Percentiles rank a stretch among this genome's conserved stretches.
Evolutionary conservation across 2,329 filamentous ascomycete genomes (phyloP).

Genomic region (Phoma sp.): DNA sequence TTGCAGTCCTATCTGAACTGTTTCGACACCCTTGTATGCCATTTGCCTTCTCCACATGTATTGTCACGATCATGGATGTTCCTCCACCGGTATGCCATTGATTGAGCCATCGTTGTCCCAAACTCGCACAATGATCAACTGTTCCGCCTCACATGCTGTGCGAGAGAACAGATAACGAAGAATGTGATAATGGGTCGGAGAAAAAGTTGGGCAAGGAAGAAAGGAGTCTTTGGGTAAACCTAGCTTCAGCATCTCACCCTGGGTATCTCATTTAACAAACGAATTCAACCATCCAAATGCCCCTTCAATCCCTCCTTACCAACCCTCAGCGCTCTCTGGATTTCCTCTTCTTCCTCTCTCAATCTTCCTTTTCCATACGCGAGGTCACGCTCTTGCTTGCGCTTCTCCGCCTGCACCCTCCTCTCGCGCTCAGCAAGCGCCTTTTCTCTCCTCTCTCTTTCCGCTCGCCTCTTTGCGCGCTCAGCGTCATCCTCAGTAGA

Average conservation of each 20-base stretch:
- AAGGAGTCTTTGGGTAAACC: too few species aligned
- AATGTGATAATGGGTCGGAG: too few species aligned
- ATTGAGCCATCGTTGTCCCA: too few species aligned
- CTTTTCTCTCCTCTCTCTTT: slow-evolving; percentile 63
- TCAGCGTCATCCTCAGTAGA: slow-evolving; percentile 62
- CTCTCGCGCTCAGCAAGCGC: slow-evolving; percentile 72
- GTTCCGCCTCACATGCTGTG: too few species aligned
- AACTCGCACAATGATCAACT: too few species aligned
- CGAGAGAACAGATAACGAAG: too few species aligned
- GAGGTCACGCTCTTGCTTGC: slow-evolving; percentile 65
- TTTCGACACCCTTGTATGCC: too few species aligned
- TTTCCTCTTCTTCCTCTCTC: slow-evolving; percentile 71
- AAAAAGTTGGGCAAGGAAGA: too few species aligned
- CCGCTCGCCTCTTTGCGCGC: slow-evolving; percentile 46
- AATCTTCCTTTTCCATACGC: slow-evolving; percentile 67
- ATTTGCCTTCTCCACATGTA: too few species aligned
- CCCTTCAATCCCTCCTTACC: slow-evolving; percentile 70
- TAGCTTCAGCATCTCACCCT: neutral
- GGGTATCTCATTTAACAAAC: slow-evolving; percentile 10
- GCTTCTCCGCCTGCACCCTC: slow-evolving; percentile 69
- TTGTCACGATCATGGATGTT: too few species aligned
- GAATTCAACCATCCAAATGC: slow-evolving; percentile 57
- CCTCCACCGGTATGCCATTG: too few species aligned
- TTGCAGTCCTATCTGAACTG: too few species aligned
- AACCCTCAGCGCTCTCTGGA: slow-evolving; percentile 73